Evolutionary conservation across 2,329 filamentous ascomycete genomes (phyloP).

Genomic region (Botrytis hyacinthi): DNA sequence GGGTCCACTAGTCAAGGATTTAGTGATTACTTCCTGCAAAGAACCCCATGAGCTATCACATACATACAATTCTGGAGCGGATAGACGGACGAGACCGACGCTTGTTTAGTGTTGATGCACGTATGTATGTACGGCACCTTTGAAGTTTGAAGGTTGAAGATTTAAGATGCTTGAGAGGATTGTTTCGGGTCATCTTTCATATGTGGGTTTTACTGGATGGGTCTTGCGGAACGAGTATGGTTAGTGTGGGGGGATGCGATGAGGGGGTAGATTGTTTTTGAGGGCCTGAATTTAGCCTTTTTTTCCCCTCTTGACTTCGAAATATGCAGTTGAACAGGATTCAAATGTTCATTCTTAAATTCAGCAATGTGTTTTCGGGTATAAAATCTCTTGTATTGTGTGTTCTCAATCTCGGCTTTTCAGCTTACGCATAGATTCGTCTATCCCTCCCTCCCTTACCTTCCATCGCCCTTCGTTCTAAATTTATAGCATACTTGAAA

Average conservation of each 20-base stretch:
- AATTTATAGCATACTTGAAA: neutral
- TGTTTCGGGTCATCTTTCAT: neutral
- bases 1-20: neutral
- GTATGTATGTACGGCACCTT: constrained; percentile 9
- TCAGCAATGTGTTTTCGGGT: neutral
- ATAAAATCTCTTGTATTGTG: neutral
- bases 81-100: neutral
- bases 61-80: neutral
- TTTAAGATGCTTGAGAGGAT: neutral
- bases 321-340: neutral
- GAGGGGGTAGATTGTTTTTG: neutral
- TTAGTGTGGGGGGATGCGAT: neutral
- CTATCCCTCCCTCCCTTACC: neutral
- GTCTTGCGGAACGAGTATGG: neutral
- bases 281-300: neutral
- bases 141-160: neutral
- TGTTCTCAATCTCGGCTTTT: neutral
- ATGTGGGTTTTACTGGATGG: neutral
- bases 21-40: neutral
- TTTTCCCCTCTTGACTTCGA: neutral
- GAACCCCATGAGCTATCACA: neutral
- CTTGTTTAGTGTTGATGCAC: constrained; percentile 3
- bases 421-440: neutral
- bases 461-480: neutral
- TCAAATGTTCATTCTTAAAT: neutral